Evolutionary conservation across 2,329 filamentous ascomycete genomes (phyloP), one percentile per base, ranked within the genome.

Genomic region (Biscogniauxia sp.): DNA sequence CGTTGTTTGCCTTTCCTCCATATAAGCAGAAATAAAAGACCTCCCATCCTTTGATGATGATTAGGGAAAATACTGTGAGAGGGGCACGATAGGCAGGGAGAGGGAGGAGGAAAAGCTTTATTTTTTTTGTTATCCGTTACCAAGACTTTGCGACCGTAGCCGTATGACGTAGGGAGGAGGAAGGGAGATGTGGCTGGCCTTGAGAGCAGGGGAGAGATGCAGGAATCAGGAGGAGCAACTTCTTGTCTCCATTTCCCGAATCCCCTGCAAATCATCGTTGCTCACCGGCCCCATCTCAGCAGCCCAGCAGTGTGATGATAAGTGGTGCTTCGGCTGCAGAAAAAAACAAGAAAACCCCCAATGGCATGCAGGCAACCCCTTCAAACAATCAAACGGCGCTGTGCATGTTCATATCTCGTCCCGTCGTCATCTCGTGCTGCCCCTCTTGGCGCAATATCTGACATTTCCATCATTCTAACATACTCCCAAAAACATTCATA

Each of bases 351-450:
- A 2, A 51, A 51, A 51, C 50, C 7, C 20, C 28, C 28, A 32
- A 51, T 51, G 50, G 20, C 19, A 20, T 25, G 50, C 50, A 51
- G 50, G 50, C 50, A n/a, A 45, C 37, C 9, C 28, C 37, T 45
- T 45, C 15, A 45, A 45, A 45, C n/a, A 45, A 45, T 45, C 37
- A 45, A 45, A 45, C 37, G 37, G 37, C 15, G 55, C 23, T 56
- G 49, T 55, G 57, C 56, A 59, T 57, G 53, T 60, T 61, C 64
- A 53, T 66, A 32, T 61, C 62, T 66, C 64, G 55, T 66, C 60
- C 60, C 61, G 54, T 66, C 64, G 41, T 66, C 64, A 52, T 64
- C 58, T 56, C 62, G 26, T 66, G 58, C 57, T 59, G 51, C 57
- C 55, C 52, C 57, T 60, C 23, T 54, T 59, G 45, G 57, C 53